Base-by-base conservation (phyloP, 805 yeast genomes). In the Ogataea thermomethanolica region DNA sequence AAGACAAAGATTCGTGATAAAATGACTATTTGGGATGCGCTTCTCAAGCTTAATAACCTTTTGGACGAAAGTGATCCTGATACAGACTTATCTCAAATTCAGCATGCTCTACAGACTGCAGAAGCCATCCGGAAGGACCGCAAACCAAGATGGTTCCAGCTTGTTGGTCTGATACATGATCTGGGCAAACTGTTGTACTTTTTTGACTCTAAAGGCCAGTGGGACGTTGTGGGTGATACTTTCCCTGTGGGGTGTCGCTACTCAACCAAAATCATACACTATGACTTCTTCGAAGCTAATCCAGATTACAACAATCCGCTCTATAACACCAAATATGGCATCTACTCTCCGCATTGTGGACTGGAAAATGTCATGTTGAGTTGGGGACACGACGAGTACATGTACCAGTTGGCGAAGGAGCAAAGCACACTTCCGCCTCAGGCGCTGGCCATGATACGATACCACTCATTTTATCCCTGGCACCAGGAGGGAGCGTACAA, bases 211-310 rank as follows among this genome's bases (percentile, higher is more conserved):
- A 70, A 76, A 50, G 88, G 88, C 7, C 88, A 81, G 56, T 81
- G 88, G 88, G 87, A 81, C 54, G 89, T 81, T 23, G 89, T 81
- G 14, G 89, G 89, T 5, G 89, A 81, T 55, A 81, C 88, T 3
- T 81, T 81, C 52, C 85, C 88, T 0, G 85, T 81, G 20, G 89
- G 89, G 3, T 81, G 89, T 56, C 70, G 71, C 43, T 81, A 71
- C 52, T 78, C 76, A 51, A 72, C 72, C 42, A 71, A 73, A 46
- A 79, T 76, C 35, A 80, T 81, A 10, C 77, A 75, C 48, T 73
- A 79, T 31, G 81, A 79, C 26, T 76, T 71, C 46, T 81, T 81
- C 58, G 67, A 71, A 40, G 59, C 64, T 15, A 81, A 81, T 55
- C 82, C 83, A 1, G 89, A 81, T 54, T 66, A 64, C 37, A 59